phyloP scores from a whole-genome alignment of 306 rosid species.

The Mucuna pruriens region DNA sequence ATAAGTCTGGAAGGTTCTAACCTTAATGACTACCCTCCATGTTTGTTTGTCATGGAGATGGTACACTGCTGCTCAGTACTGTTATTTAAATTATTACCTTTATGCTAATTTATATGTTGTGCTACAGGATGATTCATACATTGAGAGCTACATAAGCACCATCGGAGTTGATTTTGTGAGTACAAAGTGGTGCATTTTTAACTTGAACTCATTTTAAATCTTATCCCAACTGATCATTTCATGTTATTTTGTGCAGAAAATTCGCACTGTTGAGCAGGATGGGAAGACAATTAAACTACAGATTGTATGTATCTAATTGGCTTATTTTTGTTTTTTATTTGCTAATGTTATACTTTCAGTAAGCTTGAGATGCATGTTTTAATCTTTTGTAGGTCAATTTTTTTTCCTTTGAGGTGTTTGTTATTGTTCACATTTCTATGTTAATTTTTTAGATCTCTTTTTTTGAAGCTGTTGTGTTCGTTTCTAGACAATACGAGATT shows the following conservation, averaged over 20 bases:
- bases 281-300: conserved; percentile 68
- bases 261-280: conserved; percentile 65
- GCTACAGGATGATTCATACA: conserved; percentile 91
- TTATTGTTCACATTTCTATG: conserved; percentile 13
- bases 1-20: not conserved
- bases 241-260: conserved; percentile 50
- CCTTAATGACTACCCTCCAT: not conserved
- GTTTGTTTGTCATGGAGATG: conserved; percentile 31
- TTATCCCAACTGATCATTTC: conserved; percentile 21
- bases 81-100: conserved; percentile 21
- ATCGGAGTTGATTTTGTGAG: conserved; percentile 99
- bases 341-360: conserved; percentile 10
- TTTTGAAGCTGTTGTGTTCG: not conserved
- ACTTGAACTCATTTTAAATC: conserved; percentile 40
- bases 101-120: conserved; percentile 10
- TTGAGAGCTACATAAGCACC: conserved; percentile 99
- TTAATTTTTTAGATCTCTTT: not conserved
- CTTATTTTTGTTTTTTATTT: conserved; percentile 20
- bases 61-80: conserved; percentile 12
- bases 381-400: not conserved
- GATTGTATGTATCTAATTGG: conserved; percentile 53
- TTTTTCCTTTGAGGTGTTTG: conserved; percentile 2
- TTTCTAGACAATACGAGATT: conserved; percentile 14
- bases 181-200: conserved; percentile 17
- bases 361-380: conserved; percentile 23